phyloP scores from a whole-genome alignment of 139 green algal species.

The Dunaliella primolecta region DNA sequence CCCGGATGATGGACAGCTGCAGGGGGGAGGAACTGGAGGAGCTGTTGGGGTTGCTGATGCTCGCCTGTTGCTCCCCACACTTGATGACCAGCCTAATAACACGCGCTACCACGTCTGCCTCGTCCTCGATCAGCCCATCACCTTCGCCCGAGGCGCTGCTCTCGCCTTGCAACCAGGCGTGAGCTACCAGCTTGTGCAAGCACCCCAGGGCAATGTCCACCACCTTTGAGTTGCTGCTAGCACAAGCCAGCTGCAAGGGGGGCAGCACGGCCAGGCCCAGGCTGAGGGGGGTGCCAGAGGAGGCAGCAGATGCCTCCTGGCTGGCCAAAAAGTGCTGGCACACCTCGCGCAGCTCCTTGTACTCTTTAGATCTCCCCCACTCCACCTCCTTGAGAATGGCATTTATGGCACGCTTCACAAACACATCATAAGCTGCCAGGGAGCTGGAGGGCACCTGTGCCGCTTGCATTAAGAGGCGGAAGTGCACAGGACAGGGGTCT shows the following conservation, averaged over 20 bases:
- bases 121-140: conserved; percentile 33
- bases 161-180: conserved; percentile 81
- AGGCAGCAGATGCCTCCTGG: conserved; percentile 38
- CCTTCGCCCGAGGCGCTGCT: conserved; percentile 19
- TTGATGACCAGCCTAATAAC: conserved; percentile 72
- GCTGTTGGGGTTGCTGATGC: conserved; percentile 18
- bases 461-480: too few relatives aligned
- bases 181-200: conserved; percentile 87
- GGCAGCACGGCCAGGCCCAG: conserved; percentile 58
- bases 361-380: conserved; percentile 62
- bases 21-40: conserved; percentile 14
- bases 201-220: conserved; percentile 75
- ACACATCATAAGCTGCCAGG: conserved; percentile 55
- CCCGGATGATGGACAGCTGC: conserved; percentile 76
- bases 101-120: conserved; percentile 43
- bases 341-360: conserved; percentile 56
- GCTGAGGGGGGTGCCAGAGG: conserved; percentile 21
- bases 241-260: conserved; percentile 64
- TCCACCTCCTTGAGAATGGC: conserved; percentile 66
- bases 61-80: conserved; percentile 46
- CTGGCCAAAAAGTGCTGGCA: conserved; percentile 64
- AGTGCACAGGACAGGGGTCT: too few relatives aligned
- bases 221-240: conserved; percentile 40
- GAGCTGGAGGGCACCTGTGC: too few relatives aligned
- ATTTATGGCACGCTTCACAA: conserved; percentile 57